Base-by-base conservation (phyloP, 108 stramenopile genomes). In the Cyclotella baltica region DNA sequence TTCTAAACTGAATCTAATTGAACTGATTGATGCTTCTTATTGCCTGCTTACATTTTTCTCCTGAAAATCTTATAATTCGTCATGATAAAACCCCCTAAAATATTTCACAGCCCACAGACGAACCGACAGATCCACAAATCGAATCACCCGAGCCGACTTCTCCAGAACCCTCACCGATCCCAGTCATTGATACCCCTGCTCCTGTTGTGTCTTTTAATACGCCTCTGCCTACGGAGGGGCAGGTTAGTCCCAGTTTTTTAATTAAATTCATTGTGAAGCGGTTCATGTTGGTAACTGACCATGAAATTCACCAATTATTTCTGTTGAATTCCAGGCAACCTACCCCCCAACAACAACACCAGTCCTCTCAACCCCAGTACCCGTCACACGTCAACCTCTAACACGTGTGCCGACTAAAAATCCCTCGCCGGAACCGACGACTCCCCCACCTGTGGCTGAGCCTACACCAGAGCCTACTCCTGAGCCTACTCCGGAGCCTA, bases 391-490 rank as follows among this genome's bases (percentile, higher is more conserved):
- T 15, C 27, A 62, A 62, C 35, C 61, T 16, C 2, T 25, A 1
- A 56, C 55, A 25, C 22, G 11, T 10, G 11, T 23, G 22, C 55
- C 55, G 2, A 56, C 55, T n/a, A 5, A 11, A 2, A 56, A 36
- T 37, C 61, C 18, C 16, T 35, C 35, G 2, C 9, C 35, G 18
- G 4, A 19, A 16, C 55, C 55, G 13, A 55, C 55, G 55, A 6
- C 11, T 25, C n/a, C n/a, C 11, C 61, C 18, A 6, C 19, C 35
- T 2, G 18, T 33, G 18, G 29, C 76, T 27, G 13, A 27, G 31
- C 68, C 83, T 19, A 81, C 84, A 15, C 10, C 23, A 19, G 56
- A 70, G n/a, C 83, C 83, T 27, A 76, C 76, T 13, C 3, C 59
- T 48, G 34, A 16, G n/a, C 67, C 76, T 22, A 22, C 64, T 27